Evolutionary conservation across 2,329 filamentous ascomycete species (phyloP).

Genomic region (Penicillium expansum): DNA sequence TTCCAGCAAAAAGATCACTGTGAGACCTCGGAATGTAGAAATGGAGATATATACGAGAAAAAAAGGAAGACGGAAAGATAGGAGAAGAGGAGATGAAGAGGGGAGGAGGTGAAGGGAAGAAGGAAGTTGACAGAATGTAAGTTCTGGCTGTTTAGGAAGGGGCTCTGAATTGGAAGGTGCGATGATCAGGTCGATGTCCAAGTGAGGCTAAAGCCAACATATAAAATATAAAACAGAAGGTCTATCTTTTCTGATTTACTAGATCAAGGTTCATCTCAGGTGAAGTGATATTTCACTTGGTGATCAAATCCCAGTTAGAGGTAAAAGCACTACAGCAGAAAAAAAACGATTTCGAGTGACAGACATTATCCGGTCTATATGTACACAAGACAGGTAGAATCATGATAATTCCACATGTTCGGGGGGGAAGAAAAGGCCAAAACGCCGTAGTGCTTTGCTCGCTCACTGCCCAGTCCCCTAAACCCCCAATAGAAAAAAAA

Average conservation of each 20-base stretch:
- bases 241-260: neutral
- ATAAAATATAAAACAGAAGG: neutral
- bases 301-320: neutral
- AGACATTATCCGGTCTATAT: constrained; percentile 13
- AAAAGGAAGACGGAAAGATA: no score
- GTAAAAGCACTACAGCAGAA: neutral
- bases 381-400: constrained; percentile 15
- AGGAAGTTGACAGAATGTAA: neutral
- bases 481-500: constrained; percentile 13
- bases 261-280: neutral
- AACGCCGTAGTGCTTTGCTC: constrained; percentile 25
- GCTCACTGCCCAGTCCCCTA: constrained; percentile 19
- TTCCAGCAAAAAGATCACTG: neutral
- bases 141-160: neutral
- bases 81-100: neutral
- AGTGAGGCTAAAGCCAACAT: neutral
- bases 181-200: neutral
- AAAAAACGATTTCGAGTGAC: neutral
- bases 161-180: no score
- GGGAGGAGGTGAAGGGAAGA: no score
- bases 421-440: constrained; percentile 17
- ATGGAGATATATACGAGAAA: no score
- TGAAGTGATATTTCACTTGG: neutral
- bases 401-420: constrained; percentile 8
- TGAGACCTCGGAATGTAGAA: neutral